A percentile compares a stretch with the other conserved stretches of the same genome.
Evolutionary conservation across 768 basidiomycete species (phyloP).

Genomic region (Basidioascus undulatus): DNA sequence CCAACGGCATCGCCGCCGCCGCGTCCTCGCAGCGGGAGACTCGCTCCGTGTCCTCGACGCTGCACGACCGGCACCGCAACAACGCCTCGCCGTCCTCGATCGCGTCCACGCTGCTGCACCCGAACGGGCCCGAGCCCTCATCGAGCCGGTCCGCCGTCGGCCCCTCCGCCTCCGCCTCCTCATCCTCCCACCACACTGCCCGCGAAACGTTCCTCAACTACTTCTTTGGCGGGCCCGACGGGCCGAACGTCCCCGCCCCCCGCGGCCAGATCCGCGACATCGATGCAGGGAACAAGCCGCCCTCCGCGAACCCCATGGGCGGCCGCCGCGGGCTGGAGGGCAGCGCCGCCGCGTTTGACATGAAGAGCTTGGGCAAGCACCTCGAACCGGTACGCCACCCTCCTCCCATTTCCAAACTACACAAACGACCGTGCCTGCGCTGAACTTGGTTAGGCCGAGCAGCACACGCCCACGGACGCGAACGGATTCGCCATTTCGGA

Average conservation of each 20-base stretch:
- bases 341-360: slow-evolving; percentile 73
- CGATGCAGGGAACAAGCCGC: slow-evolving; percentile 1
- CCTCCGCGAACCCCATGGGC: slow-evolving; percentile 18
- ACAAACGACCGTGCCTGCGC: too few species aligned
- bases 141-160: too few species aligned
- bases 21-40: slow-evolving; percentile 25
- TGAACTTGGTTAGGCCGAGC: too few species aligned
- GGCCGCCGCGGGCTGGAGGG: slow-evolving; percentile 31
- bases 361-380: slow-evolving; percentile 94
- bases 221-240: slow-evolving; percentile 74
- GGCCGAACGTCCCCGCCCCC: slow-evolving; percentile 23
- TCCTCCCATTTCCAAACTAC: neutral
- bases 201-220: slow-evolving; percentile 94
- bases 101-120: slow-evolving; percentile 4
- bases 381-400: slow-evolving; percentile 52
- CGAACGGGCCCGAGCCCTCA: slow-evolving; percentile 3
- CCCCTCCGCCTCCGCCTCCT: too few species aligned
- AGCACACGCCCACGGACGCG: slow-evolving; percentile 32
- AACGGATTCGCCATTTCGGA: slow-evolving; percentile 35
- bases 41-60: slow-evolving; percentile 51
- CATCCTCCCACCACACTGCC: too few species aligned
- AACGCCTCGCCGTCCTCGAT: slow-evolving; percentile 12
- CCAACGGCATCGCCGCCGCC: slow-evolving; percentile 24
- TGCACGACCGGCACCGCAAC: slow-evolving; percentile 44
- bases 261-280: neutral